Base-by-base conservation (phyloP, 345 rosid genomes). In the Ailanthus altissimus region DNA sequence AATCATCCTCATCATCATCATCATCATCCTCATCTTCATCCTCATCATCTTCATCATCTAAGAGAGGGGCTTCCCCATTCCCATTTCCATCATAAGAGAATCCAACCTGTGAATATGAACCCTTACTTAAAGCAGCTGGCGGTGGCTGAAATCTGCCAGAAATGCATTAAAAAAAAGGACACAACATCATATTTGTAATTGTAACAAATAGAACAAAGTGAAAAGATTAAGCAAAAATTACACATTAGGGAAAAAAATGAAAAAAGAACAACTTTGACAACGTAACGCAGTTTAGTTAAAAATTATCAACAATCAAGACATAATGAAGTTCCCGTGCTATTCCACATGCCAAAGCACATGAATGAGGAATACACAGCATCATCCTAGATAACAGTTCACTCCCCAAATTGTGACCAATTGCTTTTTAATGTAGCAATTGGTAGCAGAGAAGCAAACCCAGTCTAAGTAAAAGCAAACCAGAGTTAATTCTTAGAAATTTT, bases 101-200 rank as follows among this genome's bases (percentile, higher is more conserved):
- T 4, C 92, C 97, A 69, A 97, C 98, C 84, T 97, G 94, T 5
- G 99, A 93, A 77, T 97, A 97, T 8, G 97, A 80, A 50, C 97
- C 95, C 86, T 89, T 93, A 85, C 72, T 91, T 40, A 88, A 88
- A 77, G 90, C 77, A 70, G 89, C 83, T 66, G 90, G 98, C 60
- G 83, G 83, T 32, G 80, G 82, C 81, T 91, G 94, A 72, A 94
- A 67, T 79, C 93, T 89, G 74, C 81, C 70, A 49, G 15, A 79
- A 16, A 82, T 54, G 21, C 58, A 75, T n/a, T 21, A 72, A 53
- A 38, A 61, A 11, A 25, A 36, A 25, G 68, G 66, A 28, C 38
- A 59, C 18, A 32, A 54, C 18, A 18, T 72, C 32, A 63, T 21
- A 54, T 76, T 76, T 9, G 46, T 18, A 20, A 54, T 20, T 45